phyloP scores from a whole-genome alignment of 805 yeast genomes.

The Sugiyamaella marilandica region DNA sequence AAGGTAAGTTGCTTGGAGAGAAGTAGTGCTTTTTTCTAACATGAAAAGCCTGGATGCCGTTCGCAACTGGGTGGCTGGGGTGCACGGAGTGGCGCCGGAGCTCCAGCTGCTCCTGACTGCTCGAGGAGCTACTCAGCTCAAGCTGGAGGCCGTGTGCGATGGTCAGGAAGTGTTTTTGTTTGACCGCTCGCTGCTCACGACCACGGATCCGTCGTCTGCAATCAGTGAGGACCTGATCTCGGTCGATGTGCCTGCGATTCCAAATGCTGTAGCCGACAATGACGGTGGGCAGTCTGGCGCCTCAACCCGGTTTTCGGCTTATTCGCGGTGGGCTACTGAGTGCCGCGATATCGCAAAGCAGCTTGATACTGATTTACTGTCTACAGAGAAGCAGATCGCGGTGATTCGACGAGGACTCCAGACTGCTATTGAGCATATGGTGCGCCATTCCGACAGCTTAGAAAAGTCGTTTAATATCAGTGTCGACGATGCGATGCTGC shows the following conservation, averaged over 20 bases:
- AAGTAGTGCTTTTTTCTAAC: not conserved
- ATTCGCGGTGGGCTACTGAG: constrained; percentile 17
- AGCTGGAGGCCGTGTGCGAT: constrained; percentile 23
- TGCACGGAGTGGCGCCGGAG: constrained; percentile 18
- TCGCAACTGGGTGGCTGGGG: constrained; percentile 15
- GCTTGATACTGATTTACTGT: not conserved
- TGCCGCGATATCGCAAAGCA: not conserved
- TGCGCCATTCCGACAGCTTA: constrained; percentile 21
- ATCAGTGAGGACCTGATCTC: not conserved
- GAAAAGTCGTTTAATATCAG: constrained; percentile 23
- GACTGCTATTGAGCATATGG: constrained; percentile 26
- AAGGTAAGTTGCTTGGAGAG: constrained; percentile 16
- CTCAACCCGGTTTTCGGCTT: not conserved
- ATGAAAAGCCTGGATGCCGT: constrained; percentile 22
- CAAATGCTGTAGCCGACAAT: not conserved
- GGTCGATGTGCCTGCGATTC: not conserved
- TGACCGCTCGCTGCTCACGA: constrained; percentile 21
- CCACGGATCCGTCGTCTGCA: not conserved
- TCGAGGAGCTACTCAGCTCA: constrained; percentile 29
- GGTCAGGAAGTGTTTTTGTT: constrained; percentile 26
- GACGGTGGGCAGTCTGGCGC: not conserved
- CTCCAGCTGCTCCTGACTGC: constrained; percentile 28
- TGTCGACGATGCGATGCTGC: constrained; percentile 20
- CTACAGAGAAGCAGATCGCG: constrained; percentile 10
- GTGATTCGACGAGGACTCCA: constrained; percentile 24